Conservation (phyloP, 108 stramenopile species). For the Asterionellopsis glacialis region DNA sequence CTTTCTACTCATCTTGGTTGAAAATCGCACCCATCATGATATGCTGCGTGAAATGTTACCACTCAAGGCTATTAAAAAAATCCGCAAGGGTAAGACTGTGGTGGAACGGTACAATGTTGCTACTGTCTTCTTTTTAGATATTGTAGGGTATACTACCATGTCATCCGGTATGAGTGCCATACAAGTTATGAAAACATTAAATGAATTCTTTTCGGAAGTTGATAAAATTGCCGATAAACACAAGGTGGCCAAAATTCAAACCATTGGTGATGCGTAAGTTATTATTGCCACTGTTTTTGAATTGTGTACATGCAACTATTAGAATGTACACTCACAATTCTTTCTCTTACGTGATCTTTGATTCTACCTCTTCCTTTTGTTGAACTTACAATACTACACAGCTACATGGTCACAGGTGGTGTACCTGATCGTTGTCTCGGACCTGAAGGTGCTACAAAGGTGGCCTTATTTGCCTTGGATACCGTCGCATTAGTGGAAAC, state of each 20-base stretch:
- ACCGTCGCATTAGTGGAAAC: constrained; percentile 34
- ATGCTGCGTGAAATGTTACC: too few species aligned
- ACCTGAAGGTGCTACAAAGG: constrained; percentile 36
- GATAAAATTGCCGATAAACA: constrained; percentile 29
- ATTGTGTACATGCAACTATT: too few species aligned
- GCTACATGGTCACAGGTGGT: not conserved
- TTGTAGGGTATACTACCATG: constrained; percentile 37
- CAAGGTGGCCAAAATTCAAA: constrained; percentile 35
- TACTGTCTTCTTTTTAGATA: constrained; percentile 38
- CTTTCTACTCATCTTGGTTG: too few species aligned
- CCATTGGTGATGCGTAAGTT: constrained; percentile 33
- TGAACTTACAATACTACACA: too few species aligned
- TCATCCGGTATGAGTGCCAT: constrained; percentile 15
- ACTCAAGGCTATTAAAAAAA: too few species aligned
- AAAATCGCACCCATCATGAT: too few species aligned
- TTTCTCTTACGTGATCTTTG: too few species aligned
- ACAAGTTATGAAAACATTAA: constrained; percentile 28
- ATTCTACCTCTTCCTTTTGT: too few species aligned
- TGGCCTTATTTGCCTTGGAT: constrained; percentile 39
- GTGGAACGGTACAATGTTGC: constrained; percentile 25
- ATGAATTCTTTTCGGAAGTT: constrained; percentile 31
- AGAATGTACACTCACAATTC: too few species aligned
- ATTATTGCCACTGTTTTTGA: too few species aligned
- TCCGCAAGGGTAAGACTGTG: not conserved
- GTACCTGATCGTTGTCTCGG: constrained; percentile 7